A percentile compares a stretch with the other conserved stretches of the same genome.
These are phyloP conservation scores for Myriangium duriaei DNA, from an alignment of 2,329 filamentous ascomycete species.

Conservation along the genomic window DNA sequence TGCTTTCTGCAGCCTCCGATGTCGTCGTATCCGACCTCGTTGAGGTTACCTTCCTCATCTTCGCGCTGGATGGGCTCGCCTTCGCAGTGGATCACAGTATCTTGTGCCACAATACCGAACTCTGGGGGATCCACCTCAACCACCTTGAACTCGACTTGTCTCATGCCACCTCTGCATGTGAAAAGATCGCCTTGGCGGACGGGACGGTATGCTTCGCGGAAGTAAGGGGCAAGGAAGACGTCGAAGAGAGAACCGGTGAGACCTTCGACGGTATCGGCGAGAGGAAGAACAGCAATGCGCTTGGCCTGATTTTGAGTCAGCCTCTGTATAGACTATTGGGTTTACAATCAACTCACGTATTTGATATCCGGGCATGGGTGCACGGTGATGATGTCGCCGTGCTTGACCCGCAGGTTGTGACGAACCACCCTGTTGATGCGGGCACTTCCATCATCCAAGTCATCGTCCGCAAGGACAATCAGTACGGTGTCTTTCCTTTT, in stretches of 20 bases:
- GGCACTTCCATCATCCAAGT: constrained; percentile 91
- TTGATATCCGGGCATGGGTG: constrained; percentile 99
- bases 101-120: constrained; percentile 96
- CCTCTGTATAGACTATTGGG: not conserved
- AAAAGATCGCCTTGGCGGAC: constrained; percentile 96
- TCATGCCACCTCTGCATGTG: constrained; percentile 94
- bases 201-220: constrained; percentile 96
- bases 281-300: constrained; percentile 94
- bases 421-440: constrained; percentile 97
- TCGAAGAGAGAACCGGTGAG: constrained; percentile 96
- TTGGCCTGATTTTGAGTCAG: constrained; percentile 55
- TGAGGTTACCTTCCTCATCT: constrained; percentile 97
- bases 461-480: constrained; percentile 94
- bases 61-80: constrained; percentile 94
- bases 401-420: constrained; percentile 97
- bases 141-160: constrained; percentile 98
- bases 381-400: constrained; percentile 93
- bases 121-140: constrained; percentile 97
- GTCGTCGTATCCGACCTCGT: constrained; percentile 97
- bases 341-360: constrained; percentile 60
- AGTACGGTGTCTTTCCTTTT: constrained; percentile 98
- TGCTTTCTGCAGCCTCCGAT: constrained; percentile 99
- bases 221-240: constrained; percentile 97
- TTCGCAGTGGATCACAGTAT: constrained; percentile 98
- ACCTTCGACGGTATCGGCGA: constrained; percentile 95